These are phyloP conservation scores for Teratosphaeria gauchensis DNA, from an alignment of 2,329 filamentous ascomycete species.

Conservation along the genomic window DNA sequence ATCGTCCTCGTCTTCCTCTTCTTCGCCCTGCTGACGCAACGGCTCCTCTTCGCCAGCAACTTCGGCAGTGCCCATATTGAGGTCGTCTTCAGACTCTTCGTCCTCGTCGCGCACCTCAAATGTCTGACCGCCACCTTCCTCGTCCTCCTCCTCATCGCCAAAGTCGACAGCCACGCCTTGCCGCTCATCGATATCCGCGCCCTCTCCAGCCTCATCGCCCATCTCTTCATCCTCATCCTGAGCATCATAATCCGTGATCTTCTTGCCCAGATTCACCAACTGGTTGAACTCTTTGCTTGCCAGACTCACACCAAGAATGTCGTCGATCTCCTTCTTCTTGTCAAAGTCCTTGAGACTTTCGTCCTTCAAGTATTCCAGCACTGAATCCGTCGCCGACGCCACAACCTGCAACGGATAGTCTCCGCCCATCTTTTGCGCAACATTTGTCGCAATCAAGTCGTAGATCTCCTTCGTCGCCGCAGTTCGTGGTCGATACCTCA, in stretches of 20 bases:
- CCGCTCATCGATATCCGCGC: constrained; percentile 75
- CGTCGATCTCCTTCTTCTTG: constrained; percentile 96
- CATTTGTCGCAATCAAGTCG: constrained; percentile 85
- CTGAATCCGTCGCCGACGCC: constrained; percentile 84
- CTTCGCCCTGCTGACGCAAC: constrained; percentile 38
- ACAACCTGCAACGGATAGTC: constrained; percentile 90
- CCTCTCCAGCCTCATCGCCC: constrained; percentile 57
- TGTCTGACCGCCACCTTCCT: constrained; percentile 66
- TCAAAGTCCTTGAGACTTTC: constrained; percentile 94
- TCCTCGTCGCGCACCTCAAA: constrained; percentile 81
- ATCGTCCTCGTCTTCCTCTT: constrained; percentile 54
- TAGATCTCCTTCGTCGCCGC: constrained; percentile 86
- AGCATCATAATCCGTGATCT: constrained; percentile 96
- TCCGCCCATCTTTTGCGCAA: constrained; percentile 78
- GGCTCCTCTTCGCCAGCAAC: constrained; percentile 35
- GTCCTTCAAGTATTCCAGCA: constrained; percentile 86
- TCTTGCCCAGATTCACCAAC: constrained; percentile 90
- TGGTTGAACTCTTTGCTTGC: constrained; percentile 92
- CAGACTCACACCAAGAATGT: constrained; percentile 75
- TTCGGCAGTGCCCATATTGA: constrained; percentile 31
- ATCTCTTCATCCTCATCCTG: constrained; percentile 92
- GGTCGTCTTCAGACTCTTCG: constrained; percentile 63
- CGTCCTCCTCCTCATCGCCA: constrained; percentile 72
- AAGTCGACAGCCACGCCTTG: constrained; percentile 98
- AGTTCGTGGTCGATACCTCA: constrained; percentile 85